Percentiles rank a stretch among this genome's conserved stretches.
Conservation (phyloP, 169 alveolate genomes). For the Plasmodium knowlesi region DNA sequence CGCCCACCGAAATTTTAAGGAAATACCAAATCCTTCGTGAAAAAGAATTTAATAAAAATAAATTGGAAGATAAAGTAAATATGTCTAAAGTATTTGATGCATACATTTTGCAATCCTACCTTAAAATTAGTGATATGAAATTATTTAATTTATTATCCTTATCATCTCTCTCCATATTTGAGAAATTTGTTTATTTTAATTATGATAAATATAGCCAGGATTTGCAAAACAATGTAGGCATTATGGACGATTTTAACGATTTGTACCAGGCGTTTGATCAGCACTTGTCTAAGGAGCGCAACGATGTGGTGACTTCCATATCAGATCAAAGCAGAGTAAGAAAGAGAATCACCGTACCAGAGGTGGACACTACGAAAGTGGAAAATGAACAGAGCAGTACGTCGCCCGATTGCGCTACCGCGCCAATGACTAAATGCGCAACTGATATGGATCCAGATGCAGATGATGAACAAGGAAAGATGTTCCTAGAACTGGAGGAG, state of each 20-base stretch:
- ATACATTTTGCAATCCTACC: slow-evolving; percentile 49
- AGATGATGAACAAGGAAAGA: slow-evolving; percentile 14
- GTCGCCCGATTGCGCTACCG: neutral
- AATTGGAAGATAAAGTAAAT: slow-evolving; percentile 69
- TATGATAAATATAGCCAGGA: slow-evolving; percentile 32
- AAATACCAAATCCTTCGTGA: slow-evolving; percentile 81
- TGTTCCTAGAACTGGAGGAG: slow-evolving; percentile 36
- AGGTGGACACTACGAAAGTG: neutral
- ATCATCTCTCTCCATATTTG: slow-evolving; percentile 59
- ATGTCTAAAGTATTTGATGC: slow-evolving; percentile 63
- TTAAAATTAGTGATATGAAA: slow-evolving; percentile 53
- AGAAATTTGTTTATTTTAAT: slow-evolving; percentile 39
- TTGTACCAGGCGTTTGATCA: slow-evolving; percentile 35
- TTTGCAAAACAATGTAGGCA: neutral
- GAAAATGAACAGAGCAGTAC: neutral
- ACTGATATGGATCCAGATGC: neutral
- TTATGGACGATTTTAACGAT: slow-evolving; percentile 51
- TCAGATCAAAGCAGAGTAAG: neutral
- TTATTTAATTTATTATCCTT: slow-evolving; percentile 51
- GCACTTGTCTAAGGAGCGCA: slow-evolving; percentile 10
- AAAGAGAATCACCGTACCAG: neutral
- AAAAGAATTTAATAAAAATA: slow-evolving; percentile 77
- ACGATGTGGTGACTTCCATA: neutral
- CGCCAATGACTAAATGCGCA: neutral
- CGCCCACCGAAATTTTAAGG: slow-evolving; percentile 86